Evolutionary conservation across 176 grass and related monocot genomes (phyloP).

Genomic region (Aegilops longissima): DNA sequence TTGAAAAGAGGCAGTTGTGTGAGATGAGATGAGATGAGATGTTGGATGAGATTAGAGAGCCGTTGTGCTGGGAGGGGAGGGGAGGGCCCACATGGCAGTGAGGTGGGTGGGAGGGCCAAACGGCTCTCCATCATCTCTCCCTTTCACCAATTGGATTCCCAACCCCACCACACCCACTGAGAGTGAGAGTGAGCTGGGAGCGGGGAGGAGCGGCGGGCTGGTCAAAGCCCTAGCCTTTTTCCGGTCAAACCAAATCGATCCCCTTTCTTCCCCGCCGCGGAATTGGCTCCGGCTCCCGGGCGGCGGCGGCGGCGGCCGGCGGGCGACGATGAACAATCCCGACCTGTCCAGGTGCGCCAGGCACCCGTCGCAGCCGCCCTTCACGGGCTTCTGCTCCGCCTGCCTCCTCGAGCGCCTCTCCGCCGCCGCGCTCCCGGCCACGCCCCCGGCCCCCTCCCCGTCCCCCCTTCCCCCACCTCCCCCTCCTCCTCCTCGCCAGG

Average conservation of each 20-base stretch:
- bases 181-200: neutral
- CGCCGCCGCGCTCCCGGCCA: neutral
- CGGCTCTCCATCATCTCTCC: neutral
- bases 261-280: neutral
- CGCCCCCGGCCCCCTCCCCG: neutral
- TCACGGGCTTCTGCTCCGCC: constrained; percentile 69
- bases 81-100: neutral
- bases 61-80: neutral
- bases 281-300: neutral
- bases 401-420: constrained; percentile 66
- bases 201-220: neutral
- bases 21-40: too few species aligned
- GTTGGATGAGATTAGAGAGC: neutral
- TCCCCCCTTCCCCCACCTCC: neutral
- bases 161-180: too few species aligned
- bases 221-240: constrained; percentile 1
- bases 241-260: neutral
- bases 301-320: neutral
- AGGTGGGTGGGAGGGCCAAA: too few species aligned
- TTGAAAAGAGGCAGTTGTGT: too few species aligned
- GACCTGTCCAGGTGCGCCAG: constrained; percentile 33
- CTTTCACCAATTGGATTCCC: neutral
- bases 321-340: neutral
- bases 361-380: constrained; percentile 51
- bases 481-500: too few species aligned